Base-by-base conservation (phyloP, 371 early-diverging fungal species). In the Sporodiniella umbellata region DNA sequence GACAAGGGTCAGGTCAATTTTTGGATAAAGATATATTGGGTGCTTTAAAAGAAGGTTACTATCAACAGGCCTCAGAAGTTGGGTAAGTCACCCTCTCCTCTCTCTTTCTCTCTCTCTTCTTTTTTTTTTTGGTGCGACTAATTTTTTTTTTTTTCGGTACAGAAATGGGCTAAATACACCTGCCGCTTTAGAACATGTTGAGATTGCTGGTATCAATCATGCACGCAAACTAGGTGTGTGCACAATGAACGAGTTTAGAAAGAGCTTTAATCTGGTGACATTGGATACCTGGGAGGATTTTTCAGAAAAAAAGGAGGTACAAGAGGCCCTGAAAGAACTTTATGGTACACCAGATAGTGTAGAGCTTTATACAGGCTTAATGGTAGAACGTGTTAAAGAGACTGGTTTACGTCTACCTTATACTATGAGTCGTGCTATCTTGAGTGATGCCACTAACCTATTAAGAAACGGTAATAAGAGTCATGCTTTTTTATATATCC, bases 401-500 rank as follows among this genome's bases (percentile, higher is more conserved):
- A 65, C 68, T 7, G 73, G 73, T 7, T 33, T 79, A 25, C 56
- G 62, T 12, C 54, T 79, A 19, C 77, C 77, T 8, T 80, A 72
- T 43, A 74, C 80, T 3, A 67, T 69, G 53, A 63, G 67, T 2
- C 61, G 79, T 17, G 75, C 72, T 11, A 79, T 80, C 42, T 47
- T 80, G 0, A 61, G 72, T 28, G 80, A 80, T 60, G 80, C 79
- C 19, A 53, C 67, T 12, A 80, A 80, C 24, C 51, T 80, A 10
- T 26, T 79, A 17, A 53, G 73, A 30, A 80, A 80, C 37, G 80
- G 79, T 70, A 68, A 53, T n/a, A n/a, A n/a, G n/a, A n/a, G n/a
- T n/a, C n/a, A n/a, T n/a, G n/a, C n/a, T n/a, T n/a, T n/a, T n/a
- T n/a, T n/a, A n/a, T n/a, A n/a, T n/a, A n/a, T n/a, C n/a, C n/a